Percentiles rank a stretch among this genome's conserved stretches.
These are phyloP conservation scores for Setomelanomma holmii DNA, from an alignment of 2,329 filamentous ascomycete genomes.

Conservation along the genomic window DNA sequence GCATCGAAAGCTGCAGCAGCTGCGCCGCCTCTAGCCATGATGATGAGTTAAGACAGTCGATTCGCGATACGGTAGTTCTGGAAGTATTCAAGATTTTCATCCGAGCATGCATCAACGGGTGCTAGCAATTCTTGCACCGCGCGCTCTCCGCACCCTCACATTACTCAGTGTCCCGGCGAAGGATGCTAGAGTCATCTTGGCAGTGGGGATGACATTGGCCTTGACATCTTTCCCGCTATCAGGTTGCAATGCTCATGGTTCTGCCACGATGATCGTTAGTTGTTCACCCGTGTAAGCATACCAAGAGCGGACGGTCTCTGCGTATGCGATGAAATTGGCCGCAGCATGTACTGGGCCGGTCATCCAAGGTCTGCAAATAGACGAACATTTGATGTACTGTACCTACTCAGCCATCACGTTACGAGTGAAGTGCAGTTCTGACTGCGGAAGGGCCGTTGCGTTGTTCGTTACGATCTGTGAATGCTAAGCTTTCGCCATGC, in stretches of 20 bases:
- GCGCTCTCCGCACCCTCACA: slow-evolving; percentile 6
- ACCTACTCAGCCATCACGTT: too few species aligned
- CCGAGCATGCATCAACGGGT: background rate
- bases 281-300: slow-evolving; percentile 15
- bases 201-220: slow-evolving; percentile 11
- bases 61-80: too few species aligned
- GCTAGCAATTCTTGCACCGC: slow-evolving; percentile 2
- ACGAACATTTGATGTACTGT: too few species aligned
- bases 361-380: too few species aligned
- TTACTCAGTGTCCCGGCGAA: slow-evolving; percentile 27
- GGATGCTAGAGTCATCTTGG: slow-evolving; percentile 8
- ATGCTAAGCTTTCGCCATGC: slow-evolving; percentile 12
- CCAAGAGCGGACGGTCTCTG: slow-evolving; percentile 13
- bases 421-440: background rate
- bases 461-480: background rate
- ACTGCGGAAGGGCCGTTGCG: background rate
- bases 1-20: slow-evolving; percentile 28
- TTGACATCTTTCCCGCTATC: background rate
- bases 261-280: background rate
- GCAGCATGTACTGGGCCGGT: too few species aligned
- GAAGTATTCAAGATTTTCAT: too few species aligned
- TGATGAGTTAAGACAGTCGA: slow-evolving; percentile 9
- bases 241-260: background rate
- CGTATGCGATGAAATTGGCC: slow-evolving; percentile 6
- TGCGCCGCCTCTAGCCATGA: slow-evolving; percentile 33